Evolutionary conservation across 805 yeast species (phyloP), one percentile per base, ranked within the genome.

Genomic region (Barnettozyma populi): DNA sequence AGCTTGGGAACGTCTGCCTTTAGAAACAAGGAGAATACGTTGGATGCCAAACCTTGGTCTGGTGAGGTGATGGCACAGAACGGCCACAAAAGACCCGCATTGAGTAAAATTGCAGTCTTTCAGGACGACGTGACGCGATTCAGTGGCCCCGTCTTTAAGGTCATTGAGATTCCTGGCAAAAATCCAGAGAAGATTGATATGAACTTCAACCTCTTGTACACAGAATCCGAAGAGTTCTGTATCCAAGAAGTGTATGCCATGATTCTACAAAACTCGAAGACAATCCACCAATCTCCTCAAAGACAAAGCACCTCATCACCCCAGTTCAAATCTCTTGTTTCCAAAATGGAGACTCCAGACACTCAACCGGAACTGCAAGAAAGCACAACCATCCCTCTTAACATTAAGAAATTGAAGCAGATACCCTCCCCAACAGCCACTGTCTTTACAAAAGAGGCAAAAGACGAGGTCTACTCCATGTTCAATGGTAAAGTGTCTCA

Each of bases 381-480:
- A 36, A 37, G 38, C 47, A 16, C 31, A 4, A 62, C 67, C 2
- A 55, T 56, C 11, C 55, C 52, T 3, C 36, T 59, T 24, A 42
- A 50, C 32, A 47, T 44, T 27, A 39, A 41, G 8, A 43, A 32
- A 23, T 44, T 57, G n/a, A 52, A 52, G 24, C 58, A 62, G 27
- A 75, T 79, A 3, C 68, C 72, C 13, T 84, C 95, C 0, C 95
- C 95, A 1, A 89, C 96, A 0, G 75, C 85, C 53, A 90, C 97
- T 0, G 67, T 83, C 59, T 84, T 76, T 60, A 84, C 96, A 0
- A 79, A 80, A 44, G 79, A 81, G 57, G 92, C 96, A 2, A 76
- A 80, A 48, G 77, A 79, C 46, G 96, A 88, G 55, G 82, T 89
- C 0, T 70, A 76, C 52, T 75, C 78, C 14, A 86, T 89, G 89